Percentiles rank a stretch among this genome's conserved stretches.
Conservation (phyloP, 768 basidiomycete species). For the Phallus indusiatus region DNA sequence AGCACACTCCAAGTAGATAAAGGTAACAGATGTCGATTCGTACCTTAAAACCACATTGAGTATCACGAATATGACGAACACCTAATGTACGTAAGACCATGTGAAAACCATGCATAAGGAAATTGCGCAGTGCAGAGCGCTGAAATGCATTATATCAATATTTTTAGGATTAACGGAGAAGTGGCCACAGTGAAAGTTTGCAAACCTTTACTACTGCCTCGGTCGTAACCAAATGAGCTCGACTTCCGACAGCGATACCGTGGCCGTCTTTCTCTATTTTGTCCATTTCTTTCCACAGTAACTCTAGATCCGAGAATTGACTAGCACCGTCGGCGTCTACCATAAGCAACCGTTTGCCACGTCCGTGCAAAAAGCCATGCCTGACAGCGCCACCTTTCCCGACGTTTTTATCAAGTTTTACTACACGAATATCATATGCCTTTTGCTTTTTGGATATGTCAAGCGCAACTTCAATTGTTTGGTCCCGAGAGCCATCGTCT, state of each 20-base stretch:
- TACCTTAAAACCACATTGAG: constrained; percentile 92
- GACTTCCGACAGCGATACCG: constrained; percentile 70
- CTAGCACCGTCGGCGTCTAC: constrained; percentile 95
- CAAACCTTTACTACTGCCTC: constrained; percentile 88
- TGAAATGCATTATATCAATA: constrained; percentile 21
- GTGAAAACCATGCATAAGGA: constrained; percentile 92
- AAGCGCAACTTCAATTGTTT: constrained; percentile 57
- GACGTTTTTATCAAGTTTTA: constrained; percentile 68
- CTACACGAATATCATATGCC: constrained; percentile 59
- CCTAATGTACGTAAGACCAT: constrained; percentile 82
- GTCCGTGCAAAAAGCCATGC: constrained; percentile 79
- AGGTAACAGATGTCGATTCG: background rate
- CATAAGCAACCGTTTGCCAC: constrained; percentile 75
- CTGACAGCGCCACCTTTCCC: constrained; percentile 92
- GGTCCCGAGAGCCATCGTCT: constrained; percentile 83
- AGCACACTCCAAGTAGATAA: background rate
- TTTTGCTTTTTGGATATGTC: constrained; percentile 47
- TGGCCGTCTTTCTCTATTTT: constrained; percentile 39
- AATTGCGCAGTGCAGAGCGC: constrained; percentile 82
- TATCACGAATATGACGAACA: constrained; percentile 85
- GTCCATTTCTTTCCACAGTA: constrained; percentile 73
- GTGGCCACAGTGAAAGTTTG: constrained; percentile 3
- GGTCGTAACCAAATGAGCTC: constrained; percentile 87
- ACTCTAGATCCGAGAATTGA: constrained; percentile 72
- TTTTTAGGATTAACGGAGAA: background rate